Evolutionary conservation across 1,139 yeast species (phyloP), one percentile per base, ranked within the genome.

Genomic region (Arxiozyma slooffiae): DNA sequence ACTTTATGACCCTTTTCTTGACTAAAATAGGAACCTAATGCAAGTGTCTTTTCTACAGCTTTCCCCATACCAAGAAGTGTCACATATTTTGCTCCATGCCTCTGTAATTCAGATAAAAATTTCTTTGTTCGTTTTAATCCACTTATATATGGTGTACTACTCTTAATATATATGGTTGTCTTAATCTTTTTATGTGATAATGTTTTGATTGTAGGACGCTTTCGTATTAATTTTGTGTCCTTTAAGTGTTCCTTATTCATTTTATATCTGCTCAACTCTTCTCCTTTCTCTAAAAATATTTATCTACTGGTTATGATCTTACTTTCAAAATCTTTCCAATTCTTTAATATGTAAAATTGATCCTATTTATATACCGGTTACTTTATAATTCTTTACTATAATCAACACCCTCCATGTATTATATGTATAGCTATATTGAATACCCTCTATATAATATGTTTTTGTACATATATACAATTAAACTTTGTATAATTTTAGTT

Each of bases 11-110:
- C 70, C 47, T 71, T 64, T 24, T 74, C 75, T 41, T 69, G 70
- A 55, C 77, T 75, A 60, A 78, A 82, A 54, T 76, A 72, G 26
- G 78, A 61, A 0, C 78, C 87, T 0, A 82, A 55, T 14, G 78
- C 67, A 11, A 81, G 53, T 0, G 82, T 75, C 59, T 76, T 81
- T 46, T 73, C 78, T 6, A 81, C 77, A 7, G 85, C 75, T 49
- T 74, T 76, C 1, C 90, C 90, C 87, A 83, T 82, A 0, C 88
- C 92, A 54, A 78, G 70, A 2, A 84, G 74, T 0, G 75, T 71
- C 17, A 83, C 68, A 59, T 70, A 77, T 41, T 71, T 64, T 1
- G 71, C 69, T 37, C 71, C 67, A 51, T 69, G 72, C 41, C 11
- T 47, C 22, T 44, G 40, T 16, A 67, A 54, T 23, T 64, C 63